Conservation (phyloP, 2,329 filamentous ascomycete genomes). For the Trichoderma brevicompactum region DNA sequence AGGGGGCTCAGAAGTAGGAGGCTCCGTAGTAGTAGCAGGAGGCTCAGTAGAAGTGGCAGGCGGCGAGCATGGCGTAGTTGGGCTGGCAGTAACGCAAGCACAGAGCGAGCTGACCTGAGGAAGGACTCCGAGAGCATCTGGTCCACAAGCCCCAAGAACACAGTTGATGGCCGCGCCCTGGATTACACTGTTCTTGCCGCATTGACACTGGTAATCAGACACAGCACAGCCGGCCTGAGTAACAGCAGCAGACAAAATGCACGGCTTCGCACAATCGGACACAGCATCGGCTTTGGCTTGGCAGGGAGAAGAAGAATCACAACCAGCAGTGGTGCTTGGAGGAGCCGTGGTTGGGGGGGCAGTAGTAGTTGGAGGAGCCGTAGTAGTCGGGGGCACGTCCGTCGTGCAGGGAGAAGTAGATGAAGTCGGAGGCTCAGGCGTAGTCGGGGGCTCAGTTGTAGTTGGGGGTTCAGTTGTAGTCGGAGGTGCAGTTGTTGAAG, state of each 20-base stretch:
- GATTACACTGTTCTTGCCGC: constrained; percentile 29
- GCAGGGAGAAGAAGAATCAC: constrained; percentile 12
- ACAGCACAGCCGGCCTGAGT: constrained; percentile 26
- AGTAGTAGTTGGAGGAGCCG: not conserved
- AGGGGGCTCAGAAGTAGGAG: not conserved
- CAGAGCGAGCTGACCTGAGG: constrained; percentile 32
- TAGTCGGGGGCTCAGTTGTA: constrained; percentile 12
- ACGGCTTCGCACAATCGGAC: constrained; percentile 29
- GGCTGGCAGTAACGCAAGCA: constrained; percentile 32
- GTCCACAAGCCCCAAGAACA: constrained; percentile 31
- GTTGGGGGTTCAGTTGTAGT: not conserved
- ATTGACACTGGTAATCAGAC: constrained; percentile 32
- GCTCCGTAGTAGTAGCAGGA: not conserved
- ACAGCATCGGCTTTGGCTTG: constrained; percentile 30
- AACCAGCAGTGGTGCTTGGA: not conserved
- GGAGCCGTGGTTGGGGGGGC: constrained; percentile 1
- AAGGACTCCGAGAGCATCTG: constrained; percentile 28
- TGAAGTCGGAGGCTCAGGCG: constrained; percentile 2
- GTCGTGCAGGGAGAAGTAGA: constrained; percentile 7
- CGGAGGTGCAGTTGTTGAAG: not conserved
- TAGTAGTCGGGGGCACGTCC: constrained; percentile 12
- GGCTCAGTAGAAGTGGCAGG: constrained; percentile 2
- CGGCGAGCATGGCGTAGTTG: constrained; percentile 31
- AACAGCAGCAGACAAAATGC: constrained; percentile 31
- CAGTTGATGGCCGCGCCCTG: constrained; percentile 30